Conservation (phyloP, 306 rosid genomes). For the Corylus avellana region DNA sequence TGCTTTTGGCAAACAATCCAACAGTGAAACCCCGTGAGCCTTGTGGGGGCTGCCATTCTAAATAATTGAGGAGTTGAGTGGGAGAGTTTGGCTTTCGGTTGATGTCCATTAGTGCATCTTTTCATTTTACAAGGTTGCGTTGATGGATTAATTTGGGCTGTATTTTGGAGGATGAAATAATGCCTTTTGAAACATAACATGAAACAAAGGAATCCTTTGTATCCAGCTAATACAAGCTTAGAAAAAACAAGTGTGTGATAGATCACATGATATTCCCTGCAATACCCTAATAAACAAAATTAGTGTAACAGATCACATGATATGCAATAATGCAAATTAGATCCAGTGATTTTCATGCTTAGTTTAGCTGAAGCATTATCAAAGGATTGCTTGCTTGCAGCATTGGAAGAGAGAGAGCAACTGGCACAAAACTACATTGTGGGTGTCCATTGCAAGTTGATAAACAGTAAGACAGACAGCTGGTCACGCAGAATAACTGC, state of each 20-base stretch:
- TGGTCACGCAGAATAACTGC: background rate
- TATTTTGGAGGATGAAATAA: background rate
- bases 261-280: too few relatives aligned
- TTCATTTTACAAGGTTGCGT: background rate
- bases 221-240: background rate
- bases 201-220: background rate
- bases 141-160: background rate
- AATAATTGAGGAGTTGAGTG: constrained; percentile 6
- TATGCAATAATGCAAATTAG: background rate
- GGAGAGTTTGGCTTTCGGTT: background rate
- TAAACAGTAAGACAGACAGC: background rate
- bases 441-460: too few relatives aligned
- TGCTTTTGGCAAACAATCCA: background rate
- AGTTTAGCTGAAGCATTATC: background rate
- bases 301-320: background rate
- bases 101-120: background rate
- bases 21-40: constrained; percentile 32
- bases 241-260: too few relatives aligned
- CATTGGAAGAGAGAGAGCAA: too few relatives aligned
- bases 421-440: too few relatives aligned
- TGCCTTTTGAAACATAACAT: background rate
- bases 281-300: too few relatives aligned
- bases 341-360: too few relatives aligned
- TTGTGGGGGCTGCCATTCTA: constrained; percentile 28
- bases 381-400: background rate